These are phyloP conservation scores for Jaltomata sinuosa DNA, from an alignment of 257 asterid species.

Conservation along the genomic window DNA sequence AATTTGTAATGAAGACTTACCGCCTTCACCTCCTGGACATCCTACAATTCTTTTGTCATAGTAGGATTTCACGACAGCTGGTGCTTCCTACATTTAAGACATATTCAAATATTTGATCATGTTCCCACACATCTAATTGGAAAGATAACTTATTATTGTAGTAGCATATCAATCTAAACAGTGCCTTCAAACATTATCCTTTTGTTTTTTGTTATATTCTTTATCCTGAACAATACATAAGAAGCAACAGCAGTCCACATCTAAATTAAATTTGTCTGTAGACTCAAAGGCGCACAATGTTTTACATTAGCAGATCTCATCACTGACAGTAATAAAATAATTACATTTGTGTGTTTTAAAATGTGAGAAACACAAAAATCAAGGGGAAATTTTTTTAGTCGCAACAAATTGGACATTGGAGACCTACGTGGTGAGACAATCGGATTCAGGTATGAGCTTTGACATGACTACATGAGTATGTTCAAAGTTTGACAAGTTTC, in stretches of 20 bases:
- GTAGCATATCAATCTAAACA: background rate
- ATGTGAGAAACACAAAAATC: background rate
- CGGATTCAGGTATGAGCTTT: background rate
- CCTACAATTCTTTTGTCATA: conserved; percentile 83
- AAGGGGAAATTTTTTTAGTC: background rate
- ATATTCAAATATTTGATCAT: background rate
- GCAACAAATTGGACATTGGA: background rate
- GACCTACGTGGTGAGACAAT: background rate
- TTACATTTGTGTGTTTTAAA: background rate
- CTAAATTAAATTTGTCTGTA: background rate
- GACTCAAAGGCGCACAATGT: background rate
- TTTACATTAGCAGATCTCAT: background rate
- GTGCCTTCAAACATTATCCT: background rate
- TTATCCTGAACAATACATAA: background rate
- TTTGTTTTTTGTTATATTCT: background rate
- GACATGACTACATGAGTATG: background rate
- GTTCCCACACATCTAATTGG: background rate
- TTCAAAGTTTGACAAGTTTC: background rate
- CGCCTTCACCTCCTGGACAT: conserved; percentile 91
- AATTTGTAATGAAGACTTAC: conserved; percentile 27
- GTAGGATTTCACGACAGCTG: conserved; percentile 67
- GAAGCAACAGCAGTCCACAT: background rate
- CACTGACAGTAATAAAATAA: background rate
- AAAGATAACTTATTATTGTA: background rate
- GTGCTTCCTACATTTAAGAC: conserved; percentile 55